Evolutionary conservation across 768 basidiomycete genomes (phyloP).

Genomic region (Suillus alpinus): DNA sequence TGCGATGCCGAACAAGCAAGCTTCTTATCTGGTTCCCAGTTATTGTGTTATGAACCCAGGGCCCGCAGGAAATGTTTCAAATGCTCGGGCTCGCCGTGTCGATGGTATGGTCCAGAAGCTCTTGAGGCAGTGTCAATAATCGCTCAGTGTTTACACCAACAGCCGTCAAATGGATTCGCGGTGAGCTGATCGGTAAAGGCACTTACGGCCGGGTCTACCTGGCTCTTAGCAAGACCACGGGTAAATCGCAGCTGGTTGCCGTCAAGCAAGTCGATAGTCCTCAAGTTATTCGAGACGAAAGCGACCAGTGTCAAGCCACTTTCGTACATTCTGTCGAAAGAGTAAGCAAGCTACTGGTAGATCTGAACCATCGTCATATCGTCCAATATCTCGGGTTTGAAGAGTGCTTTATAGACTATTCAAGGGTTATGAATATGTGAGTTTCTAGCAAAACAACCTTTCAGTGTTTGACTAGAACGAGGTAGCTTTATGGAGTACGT

Average conservation of each 20-base stretch:
- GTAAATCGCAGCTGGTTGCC: constrained; percentile 92
- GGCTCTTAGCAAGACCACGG: constrained; percentile 91
- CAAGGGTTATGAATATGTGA: constrained; percentile 86
- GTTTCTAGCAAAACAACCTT: constrained; percentile 28
- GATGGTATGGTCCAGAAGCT: neutral
- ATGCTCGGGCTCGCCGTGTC: neutral
- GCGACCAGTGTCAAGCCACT: constrained; percentile 76
- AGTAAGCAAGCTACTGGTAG: constrained; percentile 95
- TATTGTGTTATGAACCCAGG: neutral
- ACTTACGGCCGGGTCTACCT: constrained; percentile 97
- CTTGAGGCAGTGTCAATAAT: neutral
- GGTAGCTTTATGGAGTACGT: constrained; percentile 96
- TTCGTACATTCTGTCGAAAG: constrained; percentile 91
- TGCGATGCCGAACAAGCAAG: neutral
- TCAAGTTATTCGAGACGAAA: constrained; percentile 87
- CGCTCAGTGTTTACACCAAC: constrained; percentile 35
- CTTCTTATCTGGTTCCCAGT: neutral
- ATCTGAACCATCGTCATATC: constrained; percentile 94
- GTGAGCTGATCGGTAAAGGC: constrained; percentile 95
- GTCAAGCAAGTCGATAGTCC: constrained; percentile 99
- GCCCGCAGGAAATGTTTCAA: neutral
- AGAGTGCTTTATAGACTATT: constrained; percentile 60
- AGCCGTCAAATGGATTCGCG: constrained; percentile 97
- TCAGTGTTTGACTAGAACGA: constrained; percentile 4
- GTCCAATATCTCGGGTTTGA: constrained; percentile 97